Evolutionary conservation across 192 early-diverging fungal genomes (phyloP).

Genomic region (Linnemannia exigua): DNA sequence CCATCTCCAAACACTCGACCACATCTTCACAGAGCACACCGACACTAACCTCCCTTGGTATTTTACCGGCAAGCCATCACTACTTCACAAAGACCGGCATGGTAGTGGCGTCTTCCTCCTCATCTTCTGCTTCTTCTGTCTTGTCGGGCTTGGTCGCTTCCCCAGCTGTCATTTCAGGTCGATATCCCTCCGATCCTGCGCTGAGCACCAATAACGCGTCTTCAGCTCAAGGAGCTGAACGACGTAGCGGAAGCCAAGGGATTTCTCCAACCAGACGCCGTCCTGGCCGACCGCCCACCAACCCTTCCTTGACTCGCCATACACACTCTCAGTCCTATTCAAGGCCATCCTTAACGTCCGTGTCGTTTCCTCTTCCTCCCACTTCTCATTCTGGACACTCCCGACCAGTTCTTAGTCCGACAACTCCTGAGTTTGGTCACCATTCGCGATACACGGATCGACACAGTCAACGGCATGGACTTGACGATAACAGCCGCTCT

Average conservation of each 20-base stretch:
- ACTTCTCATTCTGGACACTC: background rate
- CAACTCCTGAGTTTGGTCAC: constrained; percentile 5
- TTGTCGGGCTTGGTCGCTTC: background rate
- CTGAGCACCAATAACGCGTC: background rate
- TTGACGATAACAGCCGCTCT: background rate
- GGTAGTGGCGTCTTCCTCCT: background rate
- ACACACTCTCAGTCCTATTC: constrained; percentile 36
- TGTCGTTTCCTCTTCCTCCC: background rate
- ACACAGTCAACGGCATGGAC: background rate
- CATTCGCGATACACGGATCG: background rate
- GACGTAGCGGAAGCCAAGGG: background rate
- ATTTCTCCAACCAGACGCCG: constrained; percentile 13
- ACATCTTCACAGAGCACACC: constrained; percentile 17
- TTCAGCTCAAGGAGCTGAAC: background rate
- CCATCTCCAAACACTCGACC: constrained; percentile 37
- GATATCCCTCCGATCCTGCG: background rate
- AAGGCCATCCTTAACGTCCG: background rate
- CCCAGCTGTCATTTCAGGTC: background rate
- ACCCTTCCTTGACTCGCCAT: constrained; percentile 13
- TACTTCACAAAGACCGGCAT: constrained; percentile 9
- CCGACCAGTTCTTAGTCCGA: background rate
- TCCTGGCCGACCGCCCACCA: constrained; percentile 34
- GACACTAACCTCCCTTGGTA: constrained; percentile 35
- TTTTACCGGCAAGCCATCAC: constrained; percentile 28
- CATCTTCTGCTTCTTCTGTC: background rate